Evolutionary conservation across 2,329 filamentous ascomycete genomes (phyloP), one percentile per base, ranked within the genome.

Genomic region (Triangularia setosa): DNA sequence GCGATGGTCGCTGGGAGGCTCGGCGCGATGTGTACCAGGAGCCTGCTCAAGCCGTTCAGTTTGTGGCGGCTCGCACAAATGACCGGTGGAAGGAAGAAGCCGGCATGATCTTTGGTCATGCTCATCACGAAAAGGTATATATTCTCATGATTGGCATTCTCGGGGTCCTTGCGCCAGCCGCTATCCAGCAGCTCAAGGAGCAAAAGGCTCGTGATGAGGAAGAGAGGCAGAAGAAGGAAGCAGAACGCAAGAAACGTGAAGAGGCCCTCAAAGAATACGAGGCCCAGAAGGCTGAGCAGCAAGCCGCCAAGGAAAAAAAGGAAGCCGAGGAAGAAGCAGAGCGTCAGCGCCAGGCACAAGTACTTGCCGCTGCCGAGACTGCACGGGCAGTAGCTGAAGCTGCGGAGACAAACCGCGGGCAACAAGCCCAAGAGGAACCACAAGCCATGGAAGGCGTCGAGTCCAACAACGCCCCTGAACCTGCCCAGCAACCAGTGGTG

Each of bases 11-110:
- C n/a, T 72, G 75, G 21, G 83, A 86, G 21, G 75, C 76, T 44
- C 81, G 84, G 24, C 79, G 83, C 12, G 83, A 84, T 23, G 70
- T 77, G 40, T 75, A 79, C 68, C 78, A 83, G 71, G 89, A 91
- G 64, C 90, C 90, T 12, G 81, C 86, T n/a, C 89, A 90, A 70
- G 90, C 92, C 12, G 88, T 93, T 25, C 81, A 87, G 2, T 98
- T 98, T 75, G 79, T 83, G 21, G 83, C 92, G 8, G 85, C 87
- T 40, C 82, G 86, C 8, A 98, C 95, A 1, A 81, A 84, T 62
- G 83, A 84, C 61, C 89, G 95, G 66, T 99, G 96, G 89, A 87
- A 91, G 73, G 92, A 97, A 73, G 96, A 98, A 75, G 89, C 93
- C 8, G 88, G 90, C 68, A 88, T 99, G 75, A 83, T 98, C 0